Conservation (phyloP, 106 monocot genomes). For the Acorus calamus region DNA sequence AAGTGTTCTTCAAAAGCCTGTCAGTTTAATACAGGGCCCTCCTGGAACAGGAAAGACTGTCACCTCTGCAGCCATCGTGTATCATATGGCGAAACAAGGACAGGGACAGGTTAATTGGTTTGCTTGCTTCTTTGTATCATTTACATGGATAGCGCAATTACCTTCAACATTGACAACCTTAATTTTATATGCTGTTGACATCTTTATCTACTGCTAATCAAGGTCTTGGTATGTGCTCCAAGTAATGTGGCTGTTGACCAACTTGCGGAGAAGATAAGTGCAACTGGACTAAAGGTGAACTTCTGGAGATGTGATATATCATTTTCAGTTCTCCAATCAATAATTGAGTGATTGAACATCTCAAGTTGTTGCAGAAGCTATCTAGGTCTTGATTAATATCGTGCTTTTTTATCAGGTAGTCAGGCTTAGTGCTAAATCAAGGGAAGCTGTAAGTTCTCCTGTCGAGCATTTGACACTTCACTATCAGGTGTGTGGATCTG, state of each 20-base stretch:
- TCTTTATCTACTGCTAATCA: neutral
- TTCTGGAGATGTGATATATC: too few relatives aligned
- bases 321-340: too few relatives aligned
- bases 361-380: too few relatives aligned
- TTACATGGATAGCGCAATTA: too few relatives aligned
- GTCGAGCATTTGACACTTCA: neutral
- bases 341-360: too few relatives aligned
- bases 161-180: too few relatives aligned
- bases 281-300: constrained; percentile 91
- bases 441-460: neutral
- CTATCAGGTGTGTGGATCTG: neutral
- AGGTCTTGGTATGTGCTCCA: constrained; percentile 98
- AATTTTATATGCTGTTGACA: too few relatives aligned
- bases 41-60: constrained; percentile 99
- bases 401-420: neutral
- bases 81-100: constrained; percentile 99
- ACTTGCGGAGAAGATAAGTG: constrained; percentile 94
- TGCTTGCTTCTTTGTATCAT: neutral
- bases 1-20: constrained; percentile 97
- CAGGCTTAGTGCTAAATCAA: neutral
- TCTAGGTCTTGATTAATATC: neutral
- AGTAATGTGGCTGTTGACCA: constrained; percentile 99
- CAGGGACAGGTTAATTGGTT: constrained; percentile 74
- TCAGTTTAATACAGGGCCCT: constrained; percentile 96
- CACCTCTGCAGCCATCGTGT: constrained; percentile 99